Evolutionary conservation across 1,284 basidiomycete species (phyloP), one percentile per base, ranked within the genome.

Genomic region (Cronartium ribicola): DNA sequence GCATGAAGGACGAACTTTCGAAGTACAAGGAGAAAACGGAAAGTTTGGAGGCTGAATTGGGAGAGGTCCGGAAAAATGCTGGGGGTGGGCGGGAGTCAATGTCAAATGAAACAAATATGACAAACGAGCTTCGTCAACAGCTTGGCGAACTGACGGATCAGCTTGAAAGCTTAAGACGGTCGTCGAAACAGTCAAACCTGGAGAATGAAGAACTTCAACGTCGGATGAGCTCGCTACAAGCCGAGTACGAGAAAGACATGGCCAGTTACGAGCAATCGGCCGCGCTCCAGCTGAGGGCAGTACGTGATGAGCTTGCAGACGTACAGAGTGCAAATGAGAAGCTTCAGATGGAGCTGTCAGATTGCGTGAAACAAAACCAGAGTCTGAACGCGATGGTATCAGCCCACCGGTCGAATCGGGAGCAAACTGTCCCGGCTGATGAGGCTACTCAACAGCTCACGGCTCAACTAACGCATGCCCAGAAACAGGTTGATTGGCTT

Each of bases 1-100:
- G 91, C 78, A 94, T 98, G 90, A 94, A 94, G 82, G 84, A 83
- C 82, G 80, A 80, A 81, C 81, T 79, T 64, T 78, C 70, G 3
- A 76, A 73, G 43, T 74, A 44, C 69, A 67, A 72, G 51, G 62
- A 65, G 37, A 55, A 64, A 11, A 65, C 64, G 14, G 41, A 20
- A 39, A 11, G 10, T 40, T 64, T 72, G 2, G 64, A 73, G 51
- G 11, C 37, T 14, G 75, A 75, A 37, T 48, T 67, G 14, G 4
- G 63, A 14, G 39, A 51, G 14, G 14, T 63, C 22, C 48, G 76
- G 62, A 40, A 76, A 75, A 46, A 20, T 60, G 39, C 51, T 43
- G 1, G 40, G 29, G 22, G 59, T 62, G 6, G 37, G 7, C 3
- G 20, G n/a, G 14, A 37, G 14, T 36, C 39, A 39, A 44, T 37